Evolutionary conservation across 345 rosid genomes (phyloP).

Genomic region (Lenwebbia sp.): DNA sequence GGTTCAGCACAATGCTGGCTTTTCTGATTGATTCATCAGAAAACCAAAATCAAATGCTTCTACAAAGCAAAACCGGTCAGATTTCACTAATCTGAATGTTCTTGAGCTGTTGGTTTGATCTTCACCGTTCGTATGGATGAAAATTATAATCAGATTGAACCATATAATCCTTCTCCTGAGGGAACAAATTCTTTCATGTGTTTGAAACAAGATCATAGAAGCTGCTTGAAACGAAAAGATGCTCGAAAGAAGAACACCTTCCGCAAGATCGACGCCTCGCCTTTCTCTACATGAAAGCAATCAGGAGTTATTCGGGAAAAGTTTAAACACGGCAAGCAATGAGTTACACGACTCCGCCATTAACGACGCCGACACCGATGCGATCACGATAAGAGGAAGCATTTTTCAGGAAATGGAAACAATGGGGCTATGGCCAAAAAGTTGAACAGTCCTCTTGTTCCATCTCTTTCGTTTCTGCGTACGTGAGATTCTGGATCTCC

Average conservation of each 20-base stretch:
- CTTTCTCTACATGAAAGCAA: neutral
- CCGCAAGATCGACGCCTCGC: neutral
- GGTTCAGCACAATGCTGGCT: neutral
- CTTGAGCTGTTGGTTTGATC: neutral
- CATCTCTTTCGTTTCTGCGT: neutral
- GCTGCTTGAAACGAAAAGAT: neutral
- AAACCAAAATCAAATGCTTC: neutral
- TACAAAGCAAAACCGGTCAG: neutral
- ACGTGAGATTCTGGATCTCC: neutral
- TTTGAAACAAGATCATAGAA: neutral
- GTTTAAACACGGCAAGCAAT: neutral
- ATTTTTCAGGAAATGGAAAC: neutral
- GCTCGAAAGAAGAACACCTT: neutral
- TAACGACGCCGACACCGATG: neutral
- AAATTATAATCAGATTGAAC: neutral
- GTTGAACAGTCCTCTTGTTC: neutral
- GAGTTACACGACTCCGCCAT: neutral
- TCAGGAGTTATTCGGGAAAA: neutral
- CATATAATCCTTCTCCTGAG: neutral
- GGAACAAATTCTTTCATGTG: neutral
- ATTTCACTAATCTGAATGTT: neutral
- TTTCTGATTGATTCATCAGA: neutral
- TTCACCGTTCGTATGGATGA: neutral
- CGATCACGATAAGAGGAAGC: neutral
- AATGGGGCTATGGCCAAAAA: neutral